Percentiles rank a stretch among this genome's conserved stretches.
phyloP scores from a whole-genome alignment of 106 monocot species.

The Xerophyta viscosa region DNA sequence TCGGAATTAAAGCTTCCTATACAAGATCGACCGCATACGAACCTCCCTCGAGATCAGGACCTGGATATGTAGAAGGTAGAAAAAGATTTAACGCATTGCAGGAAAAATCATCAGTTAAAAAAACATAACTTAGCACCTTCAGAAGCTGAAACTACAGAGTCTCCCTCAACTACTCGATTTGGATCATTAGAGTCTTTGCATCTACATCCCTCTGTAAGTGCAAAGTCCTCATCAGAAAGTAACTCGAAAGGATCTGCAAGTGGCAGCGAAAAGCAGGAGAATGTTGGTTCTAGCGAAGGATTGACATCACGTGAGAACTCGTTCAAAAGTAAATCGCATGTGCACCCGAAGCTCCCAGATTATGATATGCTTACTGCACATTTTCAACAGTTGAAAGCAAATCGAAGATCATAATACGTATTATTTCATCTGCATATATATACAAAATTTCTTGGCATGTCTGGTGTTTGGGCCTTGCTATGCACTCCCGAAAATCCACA shows the following conservation, averaged over 20 bases:
- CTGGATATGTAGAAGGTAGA: not conserved
- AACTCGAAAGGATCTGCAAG: not conserved
- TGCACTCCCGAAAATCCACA: too few species aligned
- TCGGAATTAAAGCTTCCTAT: not conserved
- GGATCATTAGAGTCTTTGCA: too few species aligned
- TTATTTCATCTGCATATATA: slow-evolving; percentile 1
- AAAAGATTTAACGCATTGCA: not conserved
- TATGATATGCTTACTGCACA: slow-evolving; percentile 62
- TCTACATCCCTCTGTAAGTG: not conserved
- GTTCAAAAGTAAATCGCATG: slow-evolving; percentile 35
- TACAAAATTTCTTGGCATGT: too few species aligned
- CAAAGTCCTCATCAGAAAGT: not conserved
- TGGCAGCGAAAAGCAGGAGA: not conserved
- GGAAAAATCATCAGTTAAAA: too few species aligned
- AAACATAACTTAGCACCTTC: too few species aligned
- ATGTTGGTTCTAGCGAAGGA: not conserved
- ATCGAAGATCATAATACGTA: slow-evolving; percentile 15
- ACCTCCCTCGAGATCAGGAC: not conserved
- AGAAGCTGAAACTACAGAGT: too few species aligned
- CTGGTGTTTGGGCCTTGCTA: too few species aligned
- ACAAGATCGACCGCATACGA: not conserved
- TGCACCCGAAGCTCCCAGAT: slow-evolving; percentile 73
- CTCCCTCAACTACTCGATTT: too few species aligned
- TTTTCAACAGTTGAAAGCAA: slow-evolving; percentile 56
- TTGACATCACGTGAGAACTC: slow-evolving; percentile 19